phyloP scores from a whole-genome alignment of 805 yeast genomes.

The Candida rishiriensis region DNA sequence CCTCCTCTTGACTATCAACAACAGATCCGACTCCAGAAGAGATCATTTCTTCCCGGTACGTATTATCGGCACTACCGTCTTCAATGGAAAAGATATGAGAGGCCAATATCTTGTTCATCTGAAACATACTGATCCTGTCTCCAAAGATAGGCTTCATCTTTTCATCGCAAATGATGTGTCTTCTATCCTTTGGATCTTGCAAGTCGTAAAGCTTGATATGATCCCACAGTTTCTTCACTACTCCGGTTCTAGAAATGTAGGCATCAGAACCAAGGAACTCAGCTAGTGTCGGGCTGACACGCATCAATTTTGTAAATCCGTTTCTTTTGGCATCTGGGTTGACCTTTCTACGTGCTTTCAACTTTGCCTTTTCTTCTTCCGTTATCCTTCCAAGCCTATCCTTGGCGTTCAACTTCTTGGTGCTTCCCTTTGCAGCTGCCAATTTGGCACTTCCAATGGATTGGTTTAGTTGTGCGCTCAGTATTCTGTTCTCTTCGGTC shows the following conservation, averaged over 20 bases:
- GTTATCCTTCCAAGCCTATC: constrained; percentile 3
- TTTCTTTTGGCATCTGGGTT: constrained; percentile 30
- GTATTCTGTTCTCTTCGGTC: constrained; percentile 42
- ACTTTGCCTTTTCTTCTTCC: constrained; percentile 11
- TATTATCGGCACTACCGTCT: not conserved
- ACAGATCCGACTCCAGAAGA: not conserved
- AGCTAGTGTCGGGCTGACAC: constrained; percentile 47
- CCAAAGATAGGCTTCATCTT: constrained; percentile 56
- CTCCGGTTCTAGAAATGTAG: constrained; percentile 59
- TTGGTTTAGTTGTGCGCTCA: constrained; percentile 33
- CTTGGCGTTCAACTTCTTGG: constrained; percentile 4
- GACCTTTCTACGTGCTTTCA: constrained; percentile 8
- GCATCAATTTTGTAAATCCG: constrained; percentile 39
- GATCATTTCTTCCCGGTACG: no score
- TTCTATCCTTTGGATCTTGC: constrained; percentile 63
- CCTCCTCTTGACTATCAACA: not conserved
- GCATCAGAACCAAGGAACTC: constrained; percentile 40
- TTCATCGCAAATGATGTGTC: constrained; percentile 64
- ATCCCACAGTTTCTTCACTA: constrained; percentile 66
- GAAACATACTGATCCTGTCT: constrained; percentile 51
- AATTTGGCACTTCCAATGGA: constrained; percentile 14
- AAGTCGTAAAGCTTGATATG: constrained; percentile 58
- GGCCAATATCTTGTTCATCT: constrained; percentile 51
- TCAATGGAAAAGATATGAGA: constrained; percentile 40
- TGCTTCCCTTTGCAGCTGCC: constrained; percentile 10